Base-by-base conservation (phyloP, 805 yeast species). In the Saturnispora ahearnii region DNA sequence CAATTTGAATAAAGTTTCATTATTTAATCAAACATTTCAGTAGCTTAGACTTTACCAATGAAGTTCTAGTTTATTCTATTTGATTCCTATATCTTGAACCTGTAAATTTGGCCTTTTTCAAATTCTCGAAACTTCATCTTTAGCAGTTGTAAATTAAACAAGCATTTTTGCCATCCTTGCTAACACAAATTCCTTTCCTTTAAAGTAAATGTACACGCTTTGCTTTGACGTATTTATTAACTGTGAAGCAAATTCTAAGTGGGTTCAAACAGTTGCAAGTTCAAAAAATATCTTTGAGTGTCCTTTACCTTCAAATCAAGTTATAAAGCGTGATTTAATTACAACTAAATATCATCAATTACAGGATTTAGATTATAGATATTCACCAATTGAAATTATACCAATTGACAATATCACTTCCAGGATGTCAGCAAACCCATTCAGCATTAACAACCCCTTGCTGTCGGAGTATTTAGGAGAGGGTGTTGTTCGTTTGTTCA, bases 401-500 rank as follows among this genome's bases (percentile, higher is more conserved):
- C 56, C 66, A 6, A 52, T 64, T n/a, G 68, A 66, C 44, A 62
- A 30, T 11, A 21, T 37, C 12, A 24, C 10, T n/a, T 24, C 33
- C 3, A 26, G 22, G 5, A 41, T 40, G 49, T 22, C 38, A 13
- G 26, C 38, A 6, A 40, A 26, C 32, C 31, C 49, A 15, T 52
- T 52, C 3, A 36, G 46, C 4, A 44, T 56, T 10, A 55, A 51
- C 34, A 70, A 67, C 58, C 81, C 84, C 1, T 62, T 83, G 24
- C 73, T 70, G 56, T 91, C 91, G 4, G 73, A 73, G 51, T 74
- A 78, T 57, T 59, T 85, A 46, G 96, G 95, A 1, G 70, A 79
- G 49, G 96, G 96, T 0, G 79, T 84, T 6, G 78, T 88, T 7
- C 71, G 86, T 42, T 67, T 88, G 6, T 88, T 71, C 62, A 72